Conservation (phyloP, 495 filamentous ascomycete species). For the Hypomontagnella monticulosa region DNA sequence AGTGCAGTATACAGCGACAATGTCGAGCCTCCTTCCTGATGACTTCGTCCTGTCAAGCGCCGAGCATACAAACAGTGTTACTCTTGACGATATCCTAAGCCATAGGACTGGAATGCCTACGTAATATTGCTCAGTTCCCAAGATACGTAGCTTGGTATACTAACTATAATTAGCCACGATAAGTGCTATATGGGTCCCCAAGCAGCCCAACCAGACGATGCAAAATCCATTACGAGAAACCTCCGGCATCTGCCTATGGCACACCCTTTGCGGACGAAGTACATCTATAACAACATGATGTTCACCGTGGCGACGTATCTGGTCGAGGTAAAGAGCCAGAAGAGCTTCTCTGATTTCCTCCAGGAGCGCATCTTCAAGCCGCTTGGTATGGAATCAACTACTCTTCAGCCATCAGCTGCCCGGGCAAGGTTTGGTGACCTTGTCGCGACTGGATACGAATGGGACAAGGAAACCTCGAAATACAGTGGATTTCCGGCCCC, state of each 20-base stretch:
- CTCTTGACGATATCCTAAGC: constrained; percentile 59
- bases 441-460: constrained; percentile 47
- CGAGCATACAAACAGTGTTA: constrained; percentile 55
- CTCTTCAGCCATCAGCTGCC: constrained; percentile 48
- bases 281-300: constrained; percentile 61
- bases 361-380: constrained; percentile 56
- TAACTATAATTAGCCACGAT: constrained; percentile 26
- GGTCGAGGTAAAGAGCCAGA: constrained; percentile 50
- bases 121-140: constrained; percentile 29
- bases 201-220: constrained; percentile 34
- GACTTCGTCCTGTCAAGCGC: constrained; percentile 62
- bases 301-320: constrained; percentile 55
- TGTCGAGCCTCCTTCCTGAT: constrained; percentile 59
- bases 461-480: constrained; percentile 9
- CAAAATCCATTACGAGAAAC: constrained; percentile 50
- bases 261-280: constrained; percentile 52
- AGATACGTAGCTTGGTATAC: not conserved
- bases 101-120: constrained; percentile 57
- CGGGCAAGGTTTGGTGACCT: constrained; percentile 42
- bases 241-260: constrained; percentile 56
- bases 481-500: constrained; percentile 11
- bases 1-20: constrained; percentile 58
- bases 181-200: constrained; percentile 14
- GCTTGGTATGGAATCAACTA: constrained; percentile 57
- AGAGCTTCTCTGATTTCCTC: constrained; percentile 54